Evolutionary conservation across 225 moss, liverwort and hornwort species (phyloP).

Genomic region (Pseudisothecium myosuroides): DNA sequence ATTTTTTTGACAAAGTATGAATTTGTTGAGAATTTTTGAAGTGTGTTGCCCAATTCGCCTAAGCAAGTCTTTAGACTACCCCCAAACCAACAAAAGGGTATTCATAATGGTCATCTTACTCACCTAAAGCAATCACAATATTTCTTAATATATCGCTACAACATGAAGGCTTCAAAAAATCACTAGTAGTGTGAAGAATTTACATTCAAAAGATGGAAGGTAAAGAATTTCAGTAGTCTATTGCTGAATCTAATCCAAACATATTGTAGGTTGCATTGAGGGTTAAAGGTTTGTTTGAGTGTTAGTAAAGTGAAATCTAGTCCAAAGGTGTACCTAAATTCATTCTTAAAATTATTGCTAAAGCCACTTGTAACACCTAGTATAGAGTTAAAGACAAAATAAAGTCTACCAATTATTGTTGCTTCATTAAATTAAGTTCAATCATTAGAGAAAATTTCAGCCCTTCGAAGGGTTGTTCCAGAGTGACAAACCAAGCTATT

Average conservation of each 20-base stretch:
- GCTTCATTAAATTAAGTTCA: not conserved
- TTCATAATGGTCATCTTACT: not conserved
- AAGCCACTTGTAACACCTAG: too few relatives aligned
- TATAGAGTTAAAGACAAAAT: not conserved
- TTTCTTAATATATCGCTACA: not conserved
- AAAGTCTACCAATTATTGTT: not conserved
- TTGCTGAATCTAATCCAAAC: too few relatives aligned
- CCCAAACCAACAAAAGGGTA: not conserved
- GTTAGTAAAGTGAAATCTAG: too few relatives aligned
- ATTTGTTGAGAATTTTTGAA: not conserved
- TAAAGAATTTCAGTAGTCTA: accelerated
- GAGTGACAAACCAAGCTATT: too few relatives aligned
- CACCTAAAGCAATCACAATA: not conserved
- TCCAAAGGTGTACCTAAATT: too few relatives aligned
- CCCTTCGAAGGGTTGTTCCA: too few relatives aligned
- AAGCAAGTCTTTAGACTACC: too few relatives aligned
- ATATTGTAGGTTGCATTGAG: accelerated
- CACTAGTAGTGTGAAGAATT: not conserved
- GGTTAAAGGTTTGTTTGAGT: not conserved
- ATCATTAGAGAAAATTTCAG: too few relatives aligned
- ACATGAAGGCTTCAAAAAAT: not conserved
- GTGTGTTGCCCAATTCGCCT: too few relatives aligned
- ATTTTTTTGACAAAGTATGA: not conserved
- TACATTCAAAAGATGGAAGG: too few relatives aligned
- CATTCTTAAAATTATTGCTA: too few relatives aligned